Evolutionary conservation across 2,329 filamentous ascomycete species (phyloP).

Genomic region (Cladophialophora psammophila): DNA sequence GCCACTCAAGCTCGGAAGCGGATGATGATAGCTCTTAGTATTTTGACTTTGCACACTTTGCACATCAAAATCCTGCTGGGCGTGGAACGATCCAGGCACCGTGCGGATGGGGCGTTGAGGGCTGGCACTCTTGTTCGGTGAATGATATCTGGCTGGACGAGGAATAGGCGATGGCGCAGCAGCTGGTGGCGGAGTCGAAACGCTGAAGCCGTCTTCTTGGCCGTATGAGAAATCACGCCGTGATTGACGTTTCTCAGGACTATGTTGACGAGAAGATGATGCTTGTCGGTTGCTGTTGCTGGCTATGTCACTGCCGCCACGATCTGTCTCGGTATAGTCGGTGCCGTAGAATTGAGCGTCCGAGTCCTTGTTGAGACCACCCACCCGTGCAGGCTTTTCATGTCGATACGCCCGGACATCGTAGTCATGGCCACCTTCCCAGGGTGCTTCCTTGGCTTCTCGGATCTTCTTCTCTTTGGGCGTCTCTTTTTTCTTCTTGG

Average conservation of each 20-base stretch:
- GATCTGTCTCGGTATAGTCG: slow-evolving; percentile 69
- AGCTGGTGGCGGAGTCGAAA: slow-evolving; percentile 26
- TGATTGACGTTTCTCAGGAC: slow-evolving; percentile 35
- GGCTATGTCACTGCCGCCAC: slow-evolving; percentile 42
- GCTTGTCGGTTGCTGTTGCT: slow-evolving; percentile 46
- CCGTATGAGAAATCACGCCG: slow-evolving; percentile 41
- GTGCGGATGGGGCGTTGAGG: slow-evolving; percentile 36
- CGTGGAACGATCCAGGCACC: slow-evolving; percentile 52
- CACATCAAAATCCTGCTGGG: slow-evolving; percentile 53
- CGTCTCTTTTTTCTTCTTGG: slow-evolving; percentile 50
- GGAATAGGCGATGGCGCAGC: slow-evolving; percentile 23
- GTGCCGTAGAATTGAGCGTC: slow-evolving; percentile 87
- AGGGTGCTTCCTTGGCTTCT: slow-evolving; percentile 48
- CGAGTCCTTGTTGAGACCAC: slow-evolving; percentile 82
- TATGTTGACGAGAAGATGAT: slow-evolving; percentile 27
- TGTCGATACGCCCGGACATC: slow-evolving; percentile 84
- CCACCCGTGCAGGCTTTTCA: slow-evolving; percentile 85
- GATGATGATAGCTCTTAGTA: slow-evolving; percentile 63
- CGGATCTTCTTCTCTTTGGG: slow-evolving; percentile 55
- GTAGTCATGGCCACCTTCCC: slow-evolving; percentile 68
- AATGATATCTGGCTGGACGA: slow-evolving; percentile 33
- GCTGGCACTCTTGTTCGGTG: slow-evolving; percentile 32
- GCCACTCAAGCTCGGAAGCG: slow-evolving; percentile 59
- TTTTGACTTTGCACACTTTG: slow-evolving; percentile 48
- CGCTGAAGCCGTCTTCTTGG: slow-evolving; percentile 36